Percentiles rank a stretch among this genome's conserved stretches.
phyloP scores from a whole-genome alignment of 2,329 filamentous ascomycete species.

The Metarhizium anisopliae region DNA sequence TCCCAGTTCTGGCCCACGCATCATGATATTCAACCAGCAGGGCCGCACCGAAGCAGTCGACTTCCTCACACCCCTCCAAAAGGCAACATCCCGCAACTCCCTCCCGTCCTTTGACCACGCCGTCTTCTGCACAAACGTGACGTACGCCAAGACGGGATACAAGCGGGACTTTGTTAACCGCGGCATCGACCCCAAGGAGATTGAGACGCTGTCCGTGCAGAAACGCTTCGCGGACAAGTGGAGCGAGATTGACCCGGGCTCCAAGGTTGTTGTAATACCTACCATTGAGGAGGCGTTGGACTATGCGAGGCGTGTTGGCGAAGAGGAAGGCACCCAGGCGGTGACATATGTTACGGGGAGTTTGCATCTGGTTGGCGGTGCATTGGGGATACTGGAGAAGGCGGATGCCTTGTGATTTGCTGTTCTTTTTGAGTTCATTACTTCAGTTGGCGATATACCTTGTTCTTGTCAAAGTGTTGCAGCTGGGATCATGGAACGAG shows the following conservation, averaged over 20 bases:
- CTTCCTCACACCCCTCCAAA: constrained; percentile 41
- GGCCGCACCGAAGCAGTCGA: constrained; percentile 43
- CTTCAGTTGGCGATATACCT: not conserved
- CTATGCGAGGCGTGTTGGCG: constrained; percentile 29
- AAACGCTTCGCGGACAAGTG: constrained; percentile 44
- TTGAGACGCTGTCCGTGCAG: constrained; percentile 43
- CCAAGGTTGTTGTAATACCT: constrained; percentile 36
- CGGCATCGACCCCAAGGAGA: constrained; percentile 41
- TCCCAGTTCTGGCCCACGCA: constrained; percentile 28
- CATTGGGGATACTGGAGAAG: constrained; percentile 39
- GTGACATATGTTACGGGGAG: constrained; percentile 52
- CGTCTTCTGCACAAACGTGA: constrained; percentile 75
- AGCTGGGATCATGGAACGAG: not conserved
- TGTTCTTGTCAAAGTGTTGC: not conserved
- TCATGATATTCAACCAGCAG: constrained; percentile 86
- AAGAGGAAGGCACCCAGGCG: constrained; percentile 25
- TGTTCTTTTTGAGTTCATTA: not conserved
- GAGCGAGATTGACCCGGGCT: constrained; percentile 35
- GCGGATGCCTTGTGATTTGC: constrained; percentile 29
- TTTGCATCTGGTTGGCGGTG: constrained; percentile 52
- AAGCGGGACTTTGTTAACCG: constrained; percentile 50
- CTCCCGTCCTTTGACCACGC: constrained; percentile 55
- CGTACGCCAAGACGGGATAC: constrained; percentile 40
- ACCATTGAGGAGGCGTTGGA: constrained; percentile 48
- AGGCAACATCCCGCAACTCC: constrained; percentile 21